Evolutionary conservation across 305 asterid species (phyloP).

Genomic region (Nicotiana rustica): DNA sequence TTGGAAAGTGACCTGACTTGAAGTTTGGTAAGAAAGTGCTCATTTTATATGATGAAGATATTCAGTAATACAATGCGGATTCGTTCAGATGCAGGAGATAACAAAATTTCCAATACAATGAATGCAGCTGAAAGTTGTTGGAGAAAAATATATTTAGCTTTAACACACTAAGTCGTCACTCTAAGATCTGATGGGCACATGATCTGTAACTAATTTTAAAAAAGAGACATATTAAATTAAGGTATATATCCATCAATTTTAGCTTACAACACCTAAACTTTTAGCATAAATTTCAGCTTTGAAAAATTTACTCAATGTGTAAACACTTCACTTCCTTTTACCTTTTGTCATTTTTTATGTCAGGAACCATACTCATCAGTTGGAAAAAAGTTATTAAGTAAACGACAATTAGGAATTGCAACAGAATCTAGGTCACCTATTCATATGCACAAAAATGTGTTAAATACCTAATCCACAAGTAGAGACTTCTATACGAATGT

Average conservation of each 20-base stretch:
- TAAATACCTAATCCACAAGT: background rate
- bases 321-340: background rate
- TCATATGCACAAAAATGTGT: background rate
- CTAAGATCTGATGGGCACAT: background rate
- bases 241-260: background rate
- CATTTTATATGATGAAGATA: conserved; percentile 4
- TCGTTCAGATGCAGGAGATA: background rate
- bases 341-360: background rate
- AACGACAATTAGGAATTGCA: background rate
- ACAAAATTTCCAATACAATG: background rate
- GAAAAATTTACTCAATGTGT: background rate
- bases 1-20: background rate
- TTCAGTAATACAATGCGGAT: background rate
- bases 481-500: background rate
- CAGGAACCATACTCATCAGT: background rate
- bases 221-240: background rate
- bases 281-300: background rate
- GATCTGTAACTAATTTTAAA: background rate
- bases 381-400: background rate
- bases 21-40: background rate
- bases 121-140: background rate
- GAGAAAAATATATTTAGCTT: background rate
- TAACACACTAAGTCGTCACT: background rate
- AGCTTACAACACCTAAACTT: background rate
- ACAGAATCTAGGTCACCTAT: background rate